A percentile compares a stretch with the other conserved stretches of the same genome.
Conservation (phyloP, 208 protist species). For the Acanthamoeba healyi region DNA sequence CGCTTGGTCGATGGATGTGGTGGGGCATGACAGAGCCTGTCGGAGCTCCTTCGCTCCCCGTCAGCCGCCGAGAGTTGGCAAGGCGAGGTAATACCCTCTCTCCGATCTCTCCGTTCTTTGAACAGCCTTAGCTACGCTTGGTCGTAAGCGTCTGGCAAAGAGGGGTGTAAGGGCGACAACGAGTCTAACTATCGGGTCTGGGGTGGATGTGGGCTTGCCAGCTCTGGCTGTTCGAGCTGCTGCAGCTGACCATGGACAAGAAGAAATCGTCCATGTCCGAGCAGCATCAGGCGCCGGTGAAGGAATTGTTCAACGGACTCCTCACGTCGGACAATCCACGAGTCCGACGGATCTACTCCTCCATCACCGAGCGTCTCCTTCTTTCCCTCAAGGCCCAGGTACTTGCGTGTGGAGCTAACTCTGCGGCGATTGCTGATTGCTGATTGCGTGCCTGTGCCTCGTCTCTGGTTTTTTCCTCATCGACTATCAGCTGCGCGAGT, state of each 20-base stretch:
- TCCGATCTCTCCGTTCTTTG: too few species aligned
- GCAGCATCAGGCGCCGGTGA: background rate
- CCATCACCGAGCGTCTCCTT: constrained; percentile 21
- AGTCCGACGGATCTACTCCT: background rate
- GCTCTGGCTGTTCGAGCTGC: background rate
- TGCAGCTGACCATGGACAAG: constrained; percentile 4
- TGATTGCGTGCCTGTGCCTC: too few species aligned
- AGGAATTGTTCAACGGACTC: background rate
- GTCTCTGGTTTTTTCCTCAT: too few species aligned
- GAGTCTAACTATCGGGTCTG: too few species aligned
- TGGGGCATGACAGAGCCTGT: too few species aligned
- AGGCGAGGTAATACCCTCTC: background rate
- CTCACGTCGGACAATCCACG: background rate
- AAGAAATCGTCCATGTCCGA: background rate
- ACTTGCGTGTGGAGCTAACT: too few species aligned
- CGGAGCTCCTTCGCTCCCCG: background rate
- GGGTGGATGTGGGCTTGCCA: background rate
- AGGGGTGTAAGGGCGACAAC: too few species aligned
- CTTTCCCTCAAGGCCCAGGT: background rate
- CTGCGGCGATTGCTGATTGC: too few species aligned
- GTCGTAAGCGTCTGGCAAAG: too few species aligned
- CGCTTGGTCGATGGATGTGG: too few species aligned
- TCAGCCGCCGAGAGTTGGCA: background rate
- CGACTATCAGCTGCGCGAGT: background rate
- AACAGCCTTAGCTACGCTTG: too few species aligned